Conservation (phyloP, 176 grass and related monocot species). For the Raddia distichophylla region DNA sequence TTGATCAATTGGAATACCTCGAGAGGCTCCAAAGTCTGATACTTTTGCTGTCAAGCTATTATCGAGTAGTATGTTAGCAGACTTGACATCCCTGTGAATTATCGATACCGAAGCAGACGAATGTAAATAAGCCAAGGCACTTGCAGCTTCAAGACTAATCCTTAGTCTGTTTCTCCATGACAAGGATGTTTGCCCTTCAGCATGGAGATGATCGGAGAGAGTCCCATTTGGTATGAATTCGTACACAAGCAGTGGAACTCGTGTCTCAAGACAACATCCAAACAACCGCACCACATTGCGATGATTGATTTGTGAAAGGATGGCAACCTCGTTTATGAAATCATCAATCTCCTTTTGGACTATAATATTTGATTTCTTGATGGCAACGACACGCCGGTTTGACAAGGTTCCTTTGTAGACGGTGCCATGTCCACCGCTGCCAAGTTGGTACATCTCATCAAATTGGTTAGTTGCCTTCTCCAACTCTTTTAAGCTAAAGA, state of each 20-base stretch:
- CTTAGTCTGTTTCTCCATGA: slow-evolving; percentile 41
- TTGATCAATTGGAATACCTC: slow-evolving; percentile 32
- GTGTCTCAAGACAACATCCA: slow-evolving; percentile 48
- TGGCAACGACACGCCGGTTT: slow-evolving; percentile 33
- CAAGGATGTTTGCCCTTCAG: slow-evolving; percentile 2
- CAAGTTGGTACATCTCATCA: slow-evolving; percentile 24
- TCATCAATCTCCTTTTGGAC: slow-evolving; percentile 45
- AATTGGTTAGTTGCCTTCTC: slow-evolving; percentile 47
- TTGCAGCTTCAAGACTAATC: slow-evolving; percentile 37
- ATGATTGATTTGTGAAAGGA: slow-evolving; percentile 48
- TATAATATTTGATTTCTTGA: slow-evolving; percentile 39
- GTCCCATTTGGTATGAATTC: slow-evolving; percentile 53
- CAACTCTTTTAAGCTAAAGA: slow-evolving; percentile 44
- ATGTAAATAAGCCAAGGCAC: slow-evolving; percentile 41
- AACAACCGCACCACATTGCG: slow-evolving; percentile 34
- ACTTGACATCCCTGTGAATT: slow-evolving; percentile 46
- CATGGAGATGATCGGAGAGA: background rate
- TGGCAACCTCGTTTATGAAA: slow-evolving; percentile 49
- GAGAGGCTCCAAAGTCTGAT: slow-evolving; percentile 47
- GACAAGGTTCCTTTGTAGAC: slow-evolving; percentile 50
- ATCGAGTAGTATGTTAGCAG: slow-evolving; percentile 44
- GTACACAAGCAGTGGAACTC: slow-evolving; percentile 46
- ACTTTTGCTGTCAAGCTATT: slow-evolving; percentile 39
- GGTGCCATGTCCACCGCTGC: slow-evolving; percentile 39
- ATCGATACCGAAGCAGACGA: slow-evolving; percentile 33